phyloP scores from a whole-genome alignment of 257 asterid species.

The Avicennia marina region DNA sequence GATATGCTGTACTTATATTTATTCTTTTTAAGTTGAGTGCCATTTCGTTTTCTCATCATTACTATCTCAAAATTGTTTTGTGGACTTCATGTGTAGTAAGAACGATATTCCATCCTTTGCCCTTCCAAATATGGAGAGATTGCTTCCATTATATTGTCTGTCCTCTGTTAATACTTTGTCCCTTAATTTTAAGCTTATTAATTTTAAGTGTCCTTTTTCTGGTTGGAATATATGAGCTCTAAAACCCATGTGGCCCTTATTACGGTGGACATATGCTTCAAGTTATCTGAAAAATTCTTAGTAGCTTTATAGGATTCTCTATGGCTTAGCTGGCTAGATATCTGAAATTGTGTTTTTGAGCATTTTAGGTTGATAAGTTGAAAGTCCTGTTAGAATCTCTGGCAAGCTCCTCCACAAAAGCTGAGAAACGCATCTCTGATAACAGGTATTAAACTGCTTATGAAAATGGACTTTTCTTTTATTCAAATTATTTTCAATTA shows the following conservation, averaged over 20 bases:
- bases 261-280: neutral
- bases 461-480: conserved; percentile 5
- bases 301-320: no score
- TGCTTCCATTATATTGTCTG: neutral
- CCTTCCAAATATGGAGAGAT: neutral
- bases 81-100: neutral
- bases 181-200: neutral
- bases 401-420: conserved; percentile 68
- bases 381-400: conserved; percentile 90
- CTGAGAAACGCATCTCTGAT: conserved; percentile 91
- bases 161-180: neutral
- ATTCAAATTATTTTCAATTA: neutral
- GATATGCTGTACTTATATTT: neutral
- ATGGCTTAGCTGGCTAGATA: conserved; percentile 1
- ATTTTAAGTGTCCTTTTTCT: conserved; percentile 2
- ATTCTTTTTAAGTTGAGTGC: neutral
- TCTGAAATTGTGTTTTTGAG: conserved; percentile 26
- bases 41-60: conserved; percentile 3
- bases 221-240: conserved; percentile 9
- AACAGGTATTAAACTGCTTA: conserved; percentile 43
- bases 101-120: neutral
- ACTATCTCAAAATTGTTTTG: neutral
- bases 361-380: conserved; percentile 84
- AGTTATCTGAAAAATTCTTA: no score
- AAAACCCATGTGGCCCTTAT: neutral